Evolutionary conservation across 306 rosid species (phyloP).

Genomic region (Corylus avellana): DNA sequence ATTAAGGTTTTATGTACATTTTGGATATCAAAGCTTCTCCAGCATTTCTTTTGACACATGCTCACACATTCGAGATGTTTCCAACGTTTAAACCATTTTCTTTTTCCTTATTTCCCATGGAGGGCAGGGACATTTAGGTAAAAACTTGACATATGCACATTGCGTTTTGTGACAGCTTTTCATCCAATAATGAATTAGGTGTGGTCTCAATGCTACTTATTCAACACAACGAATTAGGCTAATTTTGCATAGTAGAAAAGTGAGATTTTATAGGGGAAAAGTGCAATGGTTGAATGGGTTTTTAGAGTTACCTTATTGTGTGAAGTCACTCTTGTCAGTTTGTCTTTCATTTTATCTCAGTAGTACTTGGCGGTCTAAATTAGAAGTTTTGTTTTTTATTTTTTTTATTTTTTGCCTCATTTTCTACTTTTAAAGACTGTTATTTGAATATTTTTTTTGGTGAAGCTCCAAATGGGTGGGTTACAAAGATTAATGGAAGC

Average conservation of each 20-base stretch:
- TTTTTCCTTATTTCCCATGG: not conserved
- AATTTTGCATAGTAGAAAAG: not conserved
- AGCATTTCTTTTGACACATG: not conserved
- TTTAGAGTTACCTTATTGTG: not conserved
- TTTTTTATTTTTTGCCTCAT: no score
- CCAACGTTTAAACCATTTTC: not conserved
- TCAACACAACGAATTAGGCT: not conserved
- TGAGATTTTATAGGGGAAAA: not conserved
- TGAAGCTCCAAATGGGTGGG: no score
- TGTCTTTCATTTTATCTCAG: not conserved
- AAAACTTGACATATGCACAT: not conserved
- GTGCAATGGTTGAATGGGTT: not conserved
- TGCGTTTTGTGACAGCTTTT: not conserved
- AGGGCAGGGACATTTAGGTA: no score
- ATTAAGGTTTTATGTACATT: not conserved
- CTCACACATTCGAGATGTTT: not conserved
- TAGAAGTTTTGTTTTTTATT: no score
- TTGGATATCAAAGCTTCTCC: not conserved
- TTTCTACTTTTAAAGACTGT: no score
- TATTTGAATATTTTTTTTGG: no score
- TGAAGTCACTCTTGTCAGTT: not conserved
- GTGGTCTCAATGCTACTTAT: not conserved
- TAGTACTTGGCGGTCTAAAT: not conserved
- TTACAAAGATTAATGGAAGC: not conserved
- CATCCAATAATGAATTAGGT: not conserved